These are phyloP conservation scores for Clavispora phyllophila DNA, from an alignment of 805 yeast species.

Conservation along the genomic window DNA sequence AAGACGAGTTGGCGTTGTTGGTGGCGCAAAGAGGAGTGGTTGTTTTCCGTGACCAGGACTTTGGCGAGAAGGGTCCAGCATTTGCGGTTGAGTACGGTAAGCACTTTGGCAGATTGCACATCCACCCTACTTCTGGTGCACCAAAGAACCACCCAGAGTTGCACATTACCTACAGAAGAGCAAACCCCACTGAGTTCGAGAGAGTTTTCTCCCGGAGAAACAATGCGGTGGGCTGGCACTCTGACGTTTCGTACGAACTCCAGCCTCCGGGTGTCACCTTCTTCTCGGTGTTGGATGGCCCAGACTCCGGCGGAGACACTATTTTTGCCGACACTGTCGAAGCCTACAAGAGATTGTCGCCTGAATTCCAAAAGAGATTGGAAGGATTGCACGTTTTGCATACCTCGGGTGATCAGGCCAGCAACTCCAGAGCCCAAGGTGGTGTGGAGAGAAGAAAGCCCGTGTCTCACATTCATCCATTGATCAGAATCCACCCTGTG, in stretches of 20 bases:
- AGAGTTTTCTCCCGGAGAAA: slow-evolving; percentile 21
- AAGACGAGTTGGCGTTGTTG: slow-evolving; percentile 63
- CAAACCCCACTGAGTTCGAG: slow-evolving; percentile 15
- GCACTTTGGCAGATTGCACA: slow-evolving; percentile 66
- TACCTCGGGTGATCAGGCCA: slow-evolving; percentile 67
- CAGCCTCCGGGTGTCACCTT: slow-evolving; percentile 72
- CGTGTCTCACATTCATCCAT: slow-evolving; percentile 61
- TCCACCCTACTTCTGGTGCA: slow-evolving; percentile 72
- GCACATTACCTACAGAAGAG: slow-evolving; percentile 17
- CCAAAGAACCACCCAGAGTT: slow-evolving; percentile 36
- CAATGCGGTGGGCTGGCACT: slow-evolving; percentile 54
- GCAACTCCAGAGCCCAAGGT: slow-evolving; percentile 47
- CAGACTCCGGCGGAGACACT: slow-evolving; percentile 73
- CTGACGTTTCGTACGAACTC: slow-evolving; percentile 68
- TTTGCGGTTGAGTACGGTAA: slow-evolving; percentile 50
- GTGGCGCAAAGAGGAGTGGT: slow-evolving; percentile 71
- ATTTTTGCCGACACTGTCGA: slow-evolving; percentile 66
- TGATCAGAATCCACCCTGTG: slow-evolving; percentile 70
- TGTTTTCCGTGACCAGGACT: slow-evolving; percentile 62
- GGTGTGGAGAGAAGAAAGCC: slow-evolving; percentile 63
- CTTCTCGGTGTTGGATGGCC: slow-evolving; percentile 55
- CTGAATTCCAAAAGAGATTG: slow-evolving; percentile 53
- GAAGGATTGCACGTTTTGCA: slow-evolving; percentile 63
- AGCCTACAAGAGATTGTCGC: slow-evolving; percentile 68
- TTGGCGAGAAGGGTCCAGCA: slow-evolving; percentile 42